Base-by-base conservation (phyloP, 495 filamentous ascomycete genomes). In the Xeromyces bisporus region DNA sequence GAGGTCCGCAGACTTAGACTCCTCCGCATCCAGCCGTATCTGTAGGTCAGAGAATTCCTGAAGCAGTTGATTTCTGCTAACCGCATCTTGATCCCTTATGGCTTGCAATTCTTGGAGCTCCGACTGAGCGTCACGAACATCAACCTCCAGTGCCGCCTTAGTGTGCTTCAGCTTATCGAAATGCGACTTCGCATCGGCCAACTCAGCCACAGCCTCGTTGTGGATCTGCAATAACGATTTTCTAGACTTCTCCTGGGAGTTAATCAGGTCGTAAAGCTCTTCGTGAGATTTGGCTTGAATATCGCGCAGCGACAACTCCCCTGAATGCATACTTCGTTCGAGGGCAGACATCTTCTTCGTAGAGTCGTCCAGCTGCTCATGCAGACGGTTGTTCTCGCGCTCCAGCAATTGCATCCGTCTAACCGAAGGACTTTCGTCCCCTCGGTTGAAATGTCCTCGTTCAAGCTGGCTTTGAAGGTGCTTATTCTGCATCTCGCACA, bases 351-450 rank as follows among this genome's bases (percentile, higher is more conserved):
- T 79, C 55, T 93, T 93, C 64, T 86, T 85, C 6, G 80, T 63
- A 2, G 89, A 94, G 47, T 94, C 83, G 49, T 97, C 89, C 3
- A 97, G 75, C 63, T 91, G 78, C 37, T 93, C 85, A 42, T 97
- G 87, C 10, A 97, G 67, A 32, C 87, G 71, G 49, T 66, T 82
- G 54, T 97, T 97, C 38, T 80, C 89, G 36, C 84, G 76, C 48
- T 96, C 87, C 9, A 97, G 64, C 49, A 93, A 89, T 41, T 92
- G 77, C 42, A 93, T 74, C 0, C 89, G 77, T 33, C 77, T 68
- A 20, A 78, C 44, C 4, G 82, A 85, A 10, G 82, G 83, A 40
- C 76, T 87, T n/a, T 93, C 78, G 31, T 93, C 81, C 17, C 72
- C 63, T 25, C 71, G 71, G 2, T 53, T 45, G 1, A 72, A 69